Base-by-base conservation (phyloP, 2,329 filamentous ascomycete genomes). In the Shiraia sp. region DNA sequence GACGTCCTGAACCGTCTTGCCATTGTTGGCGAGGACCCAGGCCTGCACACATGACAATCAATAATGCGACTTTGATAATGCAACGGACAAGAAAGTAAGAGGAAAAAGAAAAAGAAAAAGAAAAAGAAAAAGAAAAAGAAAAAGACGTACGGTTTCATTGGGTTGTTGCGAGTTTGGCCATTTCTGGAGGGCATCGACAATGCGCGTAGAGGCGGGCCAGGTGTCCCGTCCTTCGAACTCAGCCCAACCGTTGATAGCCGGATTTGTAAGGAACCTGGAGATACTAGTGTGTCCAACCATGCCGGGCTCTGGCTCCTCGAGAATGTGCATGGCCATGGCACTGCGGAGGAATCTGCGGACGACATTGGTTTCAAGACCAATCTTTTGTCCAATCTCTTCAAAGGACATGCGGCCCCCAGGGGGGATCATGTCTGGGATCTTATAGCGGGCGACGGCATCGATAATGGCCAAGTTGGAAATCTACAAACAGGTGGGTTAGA, bases 181-280 rank as follows among this genome's bases (percentile, higher is more conserved):
- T 51, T 47, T 44, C 37, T 51, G 36, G 25, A 51, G 9, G 10
- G 47, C 47, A 32, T 51, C 47, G 10, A 47, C 19, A 15, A 51
- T 44, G 36, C 45, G 36, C 7, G 14, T 29, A 24, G 14, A 28
- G 24, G 40, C 47, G 30, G 43, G 43, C 44, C 47, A 47, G 31
- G 38, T 47, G 12, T 51, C 47, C 10, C 41, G 6, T 15, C 12
- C 28, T 14, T 45, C 47, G 16, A 45, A 42, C 13, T 40, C 26
- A 32, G 34, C 44, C 47, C 43, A 51, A 25, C 41, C 44, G 36
- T 42, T 47, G 34, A 47, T 36, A 28, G 31, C 15, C 6, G 44
- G 48, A 38, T 31, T 51, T 10, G 48, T 36, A 26, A 51, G 35
- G 35, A 51, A 45, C 29, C 45, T 51, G 31, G 48, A 51, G n/a